Percentiles rank a stretch among this genome's conserved stretches.
phyloP scores from a whole-genome alignment of 1,284 basidiomycete species.

The Chalciporus sp. region DNA sequence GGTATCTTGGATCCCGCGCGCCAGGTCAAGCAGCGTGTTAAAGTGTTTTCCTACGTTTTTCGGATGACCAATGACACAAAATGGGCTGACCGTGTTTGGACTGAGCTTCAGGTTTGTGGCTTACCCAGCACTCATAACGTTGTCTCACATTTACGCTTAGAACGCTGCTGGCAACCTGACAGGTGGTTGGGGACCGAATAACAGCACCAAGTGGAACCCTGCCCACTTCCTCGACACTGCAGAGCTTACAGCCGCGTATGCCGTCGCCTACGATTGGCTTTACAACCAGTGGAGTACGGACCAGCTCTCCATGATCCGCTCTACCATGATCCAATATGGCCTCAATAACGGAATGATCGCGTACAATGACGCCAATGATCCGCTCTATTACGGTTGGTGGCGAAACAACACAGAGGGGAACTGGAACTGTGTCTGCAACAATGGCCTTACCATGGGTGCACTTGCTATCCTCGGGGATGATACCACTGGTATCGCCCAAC shows the following conservation, averaged over 20 bases:
- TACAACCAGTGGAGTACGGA: constrained; percentile 82
- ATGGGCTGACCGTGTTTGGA: constrained; percentile 85
- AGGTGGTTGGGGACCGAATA: constrained; percentile 60
- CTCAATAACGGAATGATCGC: constrained; percentile 64
- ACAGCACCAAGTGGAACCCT: constrained; percentile 76
- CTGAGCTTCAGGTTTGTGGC: constrained; percentile 72
- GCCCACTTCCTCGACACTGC: constrained; percentile 93
- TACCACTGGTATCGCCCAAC: constrained; percentile 68
- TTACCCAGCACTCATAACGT: constrained; percentile 7
- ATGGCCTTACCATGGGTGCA: constrained; percentile 86
- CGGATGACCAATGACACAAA: constrained; percentile 88
- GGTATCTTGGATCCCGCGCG: constrained; percentile 95
- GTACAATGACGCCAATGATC: constrained; percentile 45
- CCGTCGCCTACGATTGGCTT: constrained; percentile 95
- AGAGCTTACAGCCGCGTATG: constrained; percentile 87
- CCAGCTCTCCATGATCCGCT: constrained; percentile 73
- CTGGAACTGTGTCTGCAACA: constrained; percentile 98
- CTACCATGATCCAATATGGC: constrained; percentile 81
- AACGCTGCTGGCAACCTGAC: constrained; percentile 72
- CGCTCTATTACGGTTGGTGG: constrained; percentile 62
- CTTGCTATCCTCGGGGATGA: constrained; percentile 91
- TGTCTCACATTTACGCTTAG: constrained; percentile 42
- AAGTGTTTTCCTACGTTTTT: constrained; percentile 92
- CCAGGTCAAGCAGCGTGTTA: constrained; percentile 87
- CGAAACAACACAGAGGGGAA: constrained; percentile 67